Percentiles rank a stretch among this genome's conserved stretches.
These are phyloP conservation scores for Eucalyptus microcorys DNA, from an alignment of 345 rosid species.

Conservation along the genomic window DNA sequence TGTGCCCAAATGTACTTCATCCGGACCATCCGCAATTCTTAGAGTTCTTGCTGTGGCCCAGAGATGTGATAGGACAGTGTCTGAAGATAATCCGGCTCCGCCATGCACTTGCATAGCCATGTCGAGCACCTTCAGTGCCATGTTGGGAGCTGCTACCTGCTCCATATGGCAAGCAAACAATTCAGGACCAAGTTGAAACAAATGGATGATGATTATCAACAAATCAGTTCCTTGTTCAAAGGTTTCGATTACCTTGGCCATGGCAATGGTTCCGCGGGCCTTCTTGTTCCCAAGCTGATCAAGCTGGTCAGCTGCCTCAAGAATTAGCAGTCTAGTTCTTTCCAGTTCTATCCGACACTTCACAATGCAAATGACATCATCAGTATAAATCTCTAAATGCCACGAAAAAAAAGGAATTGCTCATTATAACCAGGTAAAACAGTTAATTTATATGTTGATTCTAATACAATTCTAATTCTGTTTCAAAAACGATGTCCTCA, in stretches of 20 bases:
- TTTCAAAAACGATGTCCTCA: background rate
- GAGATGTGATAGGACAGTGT: conserved; percentile 72
- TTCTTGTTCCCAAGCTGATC: conserved; percentile 86
- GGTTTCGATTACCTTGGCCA: conserved; percentile 65
- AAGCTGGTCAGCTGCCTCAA: conserved; percentile 90
- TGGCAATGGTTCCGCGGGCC: conserved; percentile 72
- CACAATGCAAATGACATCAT: background rate
- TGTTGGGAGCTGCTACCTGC: conserved; percentile 96
- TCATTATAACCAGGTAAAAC: background rate
- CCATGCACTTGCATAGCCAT: conserved; percentile 92
- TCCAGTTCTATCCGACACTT: conserved; percentile 87
- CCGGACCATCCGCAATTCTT: conserved; percentile 86
- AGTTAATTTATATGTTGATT: background rate
- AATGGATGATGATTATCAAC: background rate
- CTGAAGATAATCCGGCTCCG: conserved; percentile 71
- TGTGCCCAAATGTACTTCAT: conserved; percentile 91
- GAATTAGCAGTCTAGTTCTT: conserved; percentile 68
- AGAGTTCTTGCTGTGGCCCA: conserved; percentile 87
- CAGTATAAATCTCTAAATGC: background rate
- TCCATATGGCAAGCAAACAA: background rate
- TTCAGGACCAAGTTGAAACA: background rate
- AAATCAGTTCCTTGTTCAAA: background rate
- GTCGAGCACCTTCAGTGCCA: conserved; percentile 83
- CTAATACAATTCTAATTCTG: background rate
- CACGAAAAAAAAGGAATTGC: background rate